phyloP scores from a whole-genome alignment of 495 filamentous ascomycete species.

The Penicillium fimorum region DNA sequence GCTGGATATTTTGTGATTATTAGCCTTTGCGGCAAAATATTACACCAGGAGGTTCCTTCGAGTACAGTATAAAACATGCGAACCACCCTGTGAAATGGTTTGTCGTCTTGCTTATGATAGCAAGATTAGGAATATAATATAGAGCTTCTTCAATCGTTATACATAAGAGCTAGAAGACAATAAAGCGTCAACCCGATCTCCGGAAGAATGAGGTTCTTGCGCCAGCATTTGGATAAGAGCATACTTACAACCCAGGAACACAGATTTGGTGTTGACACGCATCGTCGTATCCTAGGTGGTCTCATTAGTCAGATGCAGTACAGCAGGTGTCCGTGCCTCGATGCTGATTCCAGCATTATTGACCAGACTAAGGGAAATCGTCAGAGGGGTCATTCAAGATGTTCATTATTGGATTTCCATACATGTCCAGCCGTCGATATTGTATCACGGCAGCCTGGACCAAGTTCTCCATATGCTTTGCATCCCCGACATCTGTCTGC shows the following conservation, averaged over 20 bases:
- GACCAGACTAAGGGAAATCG: constrained; percentile 37
- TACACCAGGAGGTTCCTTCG: no score
- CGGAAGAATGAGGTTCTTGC: constrained; percentile 43
- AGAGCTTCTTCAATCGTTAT: no score
- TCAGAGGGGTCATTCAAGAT: background rate
- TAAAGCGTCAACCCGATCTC: constrained; percentile 29
- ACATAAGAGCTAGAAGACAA: no score
- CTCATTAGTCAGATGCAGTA: constrained; percentile 42
- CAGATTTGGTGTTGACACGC: constrained; percentile 43
- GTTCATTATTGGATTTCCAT: constrained; percentile 7
- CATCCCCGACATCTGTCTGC: constrained; percentile 44
- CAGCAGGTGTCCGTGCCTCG: constrained; percentile 20
- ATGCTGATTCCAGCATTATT: constrained; percentile 54
- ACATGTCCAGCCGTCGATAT: constrained; percentile 53
- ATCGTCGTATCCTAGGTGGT: constrained; percentile 45
- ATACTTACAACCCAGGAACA: constrained; percentile 53
- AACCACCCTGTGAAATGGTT: no score
- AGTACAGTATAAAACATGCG: no score
- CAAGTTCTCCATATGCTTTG: constrained; percentile 35
- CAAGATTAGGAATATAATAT: no score
- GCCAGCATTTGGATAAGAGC: constrained; percentile 50
- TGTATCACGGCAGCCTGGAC: constrained; percentile 36
- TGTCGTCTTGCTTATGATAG: no score
- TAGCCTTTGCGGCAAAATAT: no score
- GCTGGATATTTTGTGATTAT: no score